Conservation (phyloP, 345 rosid species). For the Barbarea vulgaris region DNA sequence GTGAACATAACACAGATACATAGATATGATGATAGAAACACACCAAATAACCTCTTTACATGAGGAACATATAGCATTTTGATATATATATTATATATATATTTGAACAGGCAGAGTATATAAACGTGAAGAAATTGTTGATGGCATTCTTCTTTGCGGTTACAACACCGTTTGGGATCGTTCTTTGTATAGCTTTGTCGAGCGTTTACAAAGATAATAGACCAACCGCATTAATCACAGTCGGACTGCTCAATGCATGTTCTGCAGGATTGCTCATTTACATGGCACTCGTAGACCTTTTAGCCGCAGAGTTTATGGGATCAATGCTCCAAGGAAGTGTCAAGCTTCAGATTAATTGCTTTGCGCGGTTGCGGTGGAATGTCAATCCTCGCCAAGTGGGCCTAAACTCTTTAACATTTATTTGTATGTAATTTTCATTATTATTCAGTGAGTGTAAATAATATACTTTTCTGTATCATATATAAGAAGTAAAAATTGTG, state of each 20-base stretch:
- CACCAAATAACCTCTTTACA: too few species aligned
- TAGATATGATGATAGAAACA: background rate
- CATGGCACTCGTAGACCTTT: conserved; percentile 80
- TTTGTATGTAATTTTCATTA: conserved; percentile 3
- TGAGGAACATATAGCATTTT: background rate
- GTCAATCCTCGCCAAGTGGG: conserved; percentile 82
- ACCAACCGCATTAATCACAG: conserved; percentile 61
- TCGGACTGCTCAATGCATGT: conserved; percentile 67
- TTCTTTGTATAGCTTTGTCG: conserved; percentile 58
- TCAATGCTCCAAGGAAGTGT: conserved; percentile 60
- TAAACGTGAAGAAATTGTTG: conserved; percentile 40
- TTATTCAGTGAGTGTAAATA: background rate
- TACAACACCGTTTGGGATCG: conserved; percentile 69
- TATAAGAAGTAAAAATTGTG: background rate
- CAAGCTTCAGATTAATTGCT: conserved; percentile 58
- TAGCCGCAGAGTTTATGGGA: conserved; percentile 67
- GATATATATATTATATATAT: background rate
- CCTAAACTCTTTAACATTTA: conserved; percentile 22
- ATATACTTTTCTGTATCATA: background rate
- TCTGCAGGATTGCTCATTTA: conserved; percentile 70
- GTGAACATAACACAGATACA: too few species aligned
- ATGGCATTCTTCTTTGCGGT: conserved; percentile 71
- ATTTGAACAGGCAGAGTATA: conserved; percentile 56
- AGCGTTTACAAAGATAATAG: conserved; percentile 55
- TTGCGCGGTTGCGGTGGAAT: conserved; percentile 68